Base-by-base conservation (phyloP, 768 basidiomycete genomes). In the Holtermannia corniformis region DNA sequence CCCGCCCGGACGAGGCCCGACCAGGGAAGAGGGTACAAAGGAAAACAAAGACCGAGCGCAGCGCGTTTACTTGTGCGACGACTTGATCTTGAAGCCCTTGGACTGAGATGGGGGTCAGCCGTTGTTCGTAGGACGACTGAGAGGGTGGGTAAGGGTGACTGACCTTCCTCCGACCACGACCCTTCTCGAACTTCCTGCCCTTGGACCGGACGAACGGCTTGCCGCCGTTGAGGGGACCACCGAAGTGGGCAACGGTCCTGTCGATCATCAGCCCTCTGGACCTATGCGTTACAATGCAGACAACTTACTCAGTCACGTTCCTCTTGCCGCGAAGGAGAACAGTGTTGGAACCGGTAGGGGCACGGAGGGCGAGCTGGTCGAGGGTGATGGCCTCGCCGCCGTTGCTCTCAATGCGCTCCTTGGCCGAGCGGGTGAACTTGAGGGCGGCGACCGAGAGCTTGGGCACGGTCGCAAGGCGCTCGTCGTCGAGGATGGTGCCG, bases 101-200 rank as follows among this genome's bases (percentile, higher is more conserved):
- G 65, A 67, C 67, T 67, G 24, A 20, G 40, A 20, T 37, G 3
- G 24, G 1, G n/a, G 40, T 51, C 47, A 41, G 21, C 47, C 7
- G 43, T 44, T 43, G 26, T 12, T 12, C 41, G 37, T 10, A 27
- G 4, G 23, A 40, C 21, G 25, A 41, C 14, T 32, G 11, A 26
- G 12, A 51, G 13, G 14, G 21, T 16, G 21, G 27, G 2, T 16
- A 46, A 44, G 3, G 19, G 16, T 27, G 47, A 54, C 64, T 57
- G 19, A 72, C 72, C 65, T 89, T 87, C 86, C 93, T 83, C 81
- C 93, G 87, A 79, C 93, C 93, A 82, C 93, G 92, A 74, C 78
- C 93, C 72, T 84, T 84, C 79, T 99, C 93, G 85, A 95, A 93
- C 77, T 95, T 96, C 82, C 92, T 87, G 58, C 95, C 93, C 79